Base-by-base conservation (phyloP, 306 rosid species). In the Cicer pinnatifidum region DNA sequence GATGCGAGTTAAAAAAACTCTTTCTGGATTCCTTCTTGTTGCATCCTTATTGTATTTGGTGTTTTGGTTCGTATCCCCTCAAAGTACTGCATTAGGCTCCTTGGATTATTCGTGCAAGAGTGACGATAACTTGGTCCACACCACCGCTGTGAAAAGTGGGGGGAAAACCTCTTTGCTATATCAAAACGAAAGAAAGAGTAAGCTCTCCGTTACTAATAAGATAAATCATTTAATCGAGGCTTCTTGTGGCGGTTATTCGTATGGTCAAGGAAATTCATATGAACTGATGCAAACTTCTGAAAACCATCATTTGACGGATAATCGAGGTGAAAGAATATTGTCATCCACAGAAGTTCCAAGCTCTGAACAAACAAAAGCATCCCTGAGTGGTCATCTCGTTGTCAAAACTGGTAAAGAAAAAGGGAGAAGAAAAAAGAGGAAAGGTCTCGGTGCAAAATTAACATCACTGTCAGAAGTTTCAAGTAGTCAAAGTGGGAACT, bases 401-500 rank as follows among this genome's bases (percentile, higher is more conserved):
- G 86, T 94, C 74, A 86, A 83, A 75, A 94, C 92, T 61, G 92
- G 88, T 35, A 88, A 85, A 66, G 97, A 86, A 41, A 89, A 75
- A 80, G 89, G 91, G n/a, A 87, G 88, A 78, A 85, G 90, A 75
- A 88, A 75, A 86, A 94, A 83, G 88, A 89, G 87, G 73, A 94
- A 85, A 82, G 82, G 85, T 76, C 82, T 76, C 1, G 84, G 86
- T 59, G 75, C 86, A 37, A 93, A 86, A 59, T 40, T 88, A 51
- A 50, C 81, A 7, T 81, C 88, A 43, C 65, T 89, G 37, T 83
- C 87, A 44, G 98, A 93, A 85, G 97, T 87, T 84, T 89, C 98
- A 17, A 93, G 98, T 54, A 93, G 98, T 73, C 97, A 91, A 57
- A 94, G 98, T 80, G 98, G 97, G 82, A 94, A 89, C 37, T 94